These are phyloP conservation scores for Didymella pomorum DNA, from an alignment of 2,329 filamentous ascomycete genomes.

Conservation along the genomic window DNA sequence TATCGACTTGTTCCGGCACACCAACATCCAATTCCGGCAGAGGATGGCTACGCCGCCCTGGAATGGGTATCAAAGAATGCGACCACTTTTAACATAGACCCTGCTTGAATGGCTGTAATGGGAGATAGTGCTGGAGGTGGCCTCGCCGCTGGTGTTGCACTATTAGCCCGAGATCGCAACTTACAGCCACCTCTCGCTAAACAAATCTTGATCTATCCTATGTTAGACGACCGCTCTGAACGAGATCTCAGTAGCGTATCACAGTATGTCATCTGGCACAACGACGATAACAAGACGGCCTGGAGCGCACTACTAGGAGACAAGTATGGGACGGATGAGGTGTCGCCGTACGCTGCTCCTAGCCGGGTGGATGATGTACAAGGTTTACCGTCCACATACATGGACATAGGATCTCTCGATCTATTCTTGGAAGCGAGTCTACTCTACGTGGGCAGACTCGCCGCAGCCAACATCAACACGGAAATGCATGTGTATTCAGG, in stretches of 20 bases:
- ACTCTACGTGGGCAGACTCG: constrained; percentile 52
- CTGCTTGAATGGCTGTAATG: constrained; percentile 51
- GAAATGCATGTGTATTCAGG: constrained; percentile 57
- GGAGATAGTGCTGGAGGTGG: constrained; percentile 57
- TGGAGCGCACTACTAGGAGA: constrained; percentile 31
- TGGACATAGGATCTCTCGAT: constrained; percentile 56
- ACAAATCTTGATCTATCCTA: constrained; percentile 58
- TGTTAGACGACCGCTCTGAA: constrained; percentile 57
- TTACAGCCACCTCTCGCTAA: constrained; percentile 48
- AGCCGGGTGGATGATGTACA: constrained; percentile 39
- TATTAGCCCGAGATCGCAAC: constrained; percentile 51
- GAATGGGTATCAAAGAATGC: constrained; percentile 52
- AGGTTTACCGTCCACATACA: constrained; percentile 55
- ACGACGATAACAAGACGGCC: constrained; percentile 21
- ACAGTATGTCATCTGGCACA: constrained; percentile 43
- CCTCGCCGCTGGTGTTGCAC: constrained; percentile 51
- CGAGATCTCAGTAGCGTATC: constrained; percentile 11
- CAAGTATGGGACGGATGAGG: background rate
- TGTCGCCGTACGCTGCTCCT: constrained; percentile 41
- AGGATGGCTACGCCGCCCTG: constrained; percentile 55
- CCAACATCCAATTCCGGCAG: constrained; percentile 8
- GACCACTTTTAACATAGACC: constrained; percentile 52
- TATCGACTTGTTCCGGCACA: constrained; percentile 27
- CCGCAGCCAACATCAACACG: constrained; percentile 50
- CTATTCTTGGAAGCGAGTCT: constrained; percentile 55